These are phyloP conservation scores for Umbelopsis sp. DNA, from an alignment of 192 early-diverging fungal genomes.

Conservation along the genomic window DNA sequence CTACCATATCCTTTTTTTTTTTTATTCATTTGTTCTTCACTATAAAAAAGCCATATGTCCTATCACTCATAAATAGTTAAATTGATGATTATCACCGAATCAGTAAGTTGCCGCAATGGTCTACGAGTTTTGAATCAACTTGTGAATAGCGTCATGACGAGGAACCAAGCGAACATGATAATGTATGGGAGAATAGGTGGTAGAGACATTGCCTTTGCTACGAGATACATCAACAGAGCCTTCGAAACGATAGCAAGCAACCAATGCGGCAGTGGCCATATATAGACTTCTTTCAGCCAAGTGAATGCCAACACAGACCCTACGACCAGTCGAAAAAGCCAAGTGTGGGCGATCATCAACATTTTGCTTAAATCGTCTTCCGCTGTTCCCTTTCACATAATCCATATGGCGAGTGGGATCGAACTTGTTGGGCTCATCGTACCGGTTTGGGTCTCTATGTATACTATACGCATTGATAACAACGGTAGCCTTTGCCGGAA, in stretches of 20 bases:
- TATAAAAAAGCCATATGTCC: not conserved
- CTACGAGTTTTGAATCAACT: not conserved
- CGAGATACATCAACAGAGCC: constrained; percentile 1
- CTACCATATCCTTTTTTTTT: not conserved
- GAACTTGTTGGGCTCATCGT: constrained; percentile 49
- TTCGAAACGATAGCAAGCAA: constrained; percentile 34
- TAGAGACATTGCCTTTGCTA: constrained; percentile 13
- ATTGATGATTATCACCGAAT: not conserved
- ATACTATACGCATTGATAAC: constrained; percentile 58
- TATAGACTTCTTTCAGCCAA: constrained; percentile 37
- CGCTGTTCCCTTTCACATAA: not conserved
- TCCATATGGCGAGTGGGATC: constrained; percentile 49
- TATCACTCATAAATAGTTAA: not conserved
- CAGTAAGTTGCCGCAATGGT: not conserved
- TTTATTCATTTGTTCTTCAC: not conserved
- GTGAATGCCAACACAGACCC: constrained; percentile 41
- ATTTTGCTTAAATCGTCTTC: not conserved
- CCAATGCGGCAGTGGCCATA: constrained; percentile 18
- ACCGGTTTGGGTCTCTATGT: constrained; percentile 43
- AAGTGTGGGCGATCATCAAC: constrained; percentile 31
- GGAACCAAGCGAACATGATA: constrained; percentile 30
- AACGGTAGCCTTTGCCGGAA: constrained; percentile 53
- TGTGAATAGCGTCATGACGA: constrained; percentile 14
- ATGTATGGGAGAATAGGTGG: constrained; percentile 26
- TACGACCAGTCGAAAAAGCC: constrained; percentile 37